These are phyloP conservation scores for Lactarius psammicola DNA, from an alignment of 768 basidiomycete species.

Conservation along the genomic window DNA sequence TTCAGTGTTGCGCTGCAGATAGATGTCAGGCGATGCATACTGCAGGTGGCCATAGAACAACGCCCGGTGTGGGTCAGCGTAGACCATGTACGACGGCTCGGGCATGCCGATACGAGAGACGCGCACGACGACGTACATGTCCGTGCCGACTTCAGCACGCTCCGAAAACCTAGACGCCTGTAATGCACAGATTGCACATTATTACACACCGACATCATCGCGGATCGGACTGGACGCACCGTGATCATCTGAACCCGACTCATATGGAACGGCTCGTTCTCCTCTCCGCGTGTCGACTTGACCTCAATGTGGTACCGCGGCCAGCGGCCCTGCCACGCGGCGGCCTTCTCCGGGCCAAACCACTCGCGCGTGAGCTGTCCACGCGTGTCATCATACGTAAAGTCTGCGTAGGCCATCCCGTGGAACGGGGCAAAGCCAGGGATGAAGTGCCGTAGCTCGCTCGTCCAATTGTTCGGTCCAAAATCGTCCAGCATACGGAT, in stretches of 20 bases:
- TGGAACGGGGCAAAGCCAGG: constrained; percentile 28
- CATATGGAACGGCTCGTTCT: constrained; percentile 32
- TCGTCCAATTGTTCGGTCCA: constrained; percentile 33
- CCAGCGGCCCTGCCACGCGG: constrained; percentile 29
- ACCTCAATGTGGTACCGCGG: constrained; percentile 35
- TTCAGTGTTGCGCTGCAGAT: constrained; percentile 2
- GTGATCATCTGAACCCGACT: constrained; percentile 29
- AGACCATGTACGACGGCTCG: background rate
- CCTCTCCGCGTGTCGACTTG: constrained; percentile 31
- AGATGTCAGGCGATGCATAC: constrained; percentile 2
- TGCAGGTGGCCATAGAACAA: constrained; percentile 10
- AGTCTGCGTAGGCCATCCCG: constrained; percentile 30
- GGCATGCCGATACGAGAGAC: constrained; percentile 12
- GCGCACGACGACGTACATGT: constrained; percentile 21
- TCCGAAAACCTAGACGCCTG: constrained; percentile 11
- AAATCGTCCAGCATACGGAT: constrained; percentile 27
- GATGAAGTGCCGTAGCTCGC: constrained; percentile 28
- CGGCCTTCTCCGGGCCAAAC: constrained; percentile 24
- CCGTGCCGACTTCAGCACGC: background rate
- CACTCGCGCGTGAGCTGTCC: constrained; percentile 31
- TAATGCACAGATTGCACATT: background rate
- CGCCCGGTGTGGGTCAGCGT: constrained; percentile 17
- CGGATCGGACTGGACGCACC: constrained; percentile 21
- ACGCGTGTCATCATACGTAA: constrained; percentile 30
- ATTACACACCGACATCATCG: background rate